phyloP scores from a whole-genome alignment of 495 filamentous ascomycete species.

The Alectoria sarmentosa region DNA sequence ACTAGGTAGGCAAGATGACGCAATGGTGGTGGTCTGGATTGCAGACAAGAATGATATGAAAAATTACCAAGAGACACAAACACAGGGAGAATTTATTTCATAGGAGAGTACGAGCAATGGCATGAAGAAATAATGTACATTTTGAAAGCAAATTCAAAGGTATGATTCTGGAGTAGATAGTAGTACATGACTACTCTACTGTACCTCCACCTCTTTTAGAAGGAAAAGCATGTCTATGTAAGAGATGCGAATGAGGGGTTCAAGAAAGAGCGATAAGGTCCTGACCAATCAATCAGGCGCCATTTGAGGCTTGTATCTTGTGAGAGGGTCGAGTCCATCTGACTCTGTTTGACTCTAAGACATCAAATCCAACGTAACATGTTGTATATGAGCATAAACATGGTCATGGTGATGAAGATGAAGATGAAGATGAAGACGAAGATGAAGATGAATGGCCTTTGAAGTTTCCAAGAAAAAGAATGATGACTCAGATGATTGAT shows the following conservation, averaged over 20 bases:
- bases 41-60: background rate
- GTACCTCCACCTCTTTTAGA: too few species aligned
- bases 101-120: too few species aligned
- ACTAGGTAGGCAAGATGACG: background rate
- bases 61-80: too few species aligned
- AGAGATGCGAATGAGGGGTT: slow-evolving; percentile 1
- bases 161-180: too few species aligned
- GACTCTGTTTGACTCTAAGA: background rate
- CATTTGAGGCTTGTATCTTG: background rate
- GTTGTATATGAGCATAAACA: background rate
- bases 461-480: too few species aligned
- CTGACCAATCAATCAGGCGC: slow-evolving; percentile 17
- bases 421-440: background rate
- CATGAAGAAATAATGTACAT: too few species aligned
- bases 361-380: background rate
- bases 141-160: too few species aligned
- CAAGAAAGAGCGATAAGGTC: slow-evolving; percentile 7
- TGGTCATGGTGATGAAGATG: background rate
- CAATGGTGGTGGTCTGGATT: background rate
- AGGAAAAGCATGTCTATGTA: too few species aligned
- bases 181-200: too few species aligned
- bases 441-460: background rate
- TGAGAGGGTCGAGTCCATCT: background rate
- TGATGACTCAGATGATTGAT: too few species aligned
- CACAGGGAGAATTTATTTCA: too few species aligned